phyloP scores from a whole-genome alignment of 2,329 filamentous ascomycete genomes.

The Neonectria hederae region DNA sequence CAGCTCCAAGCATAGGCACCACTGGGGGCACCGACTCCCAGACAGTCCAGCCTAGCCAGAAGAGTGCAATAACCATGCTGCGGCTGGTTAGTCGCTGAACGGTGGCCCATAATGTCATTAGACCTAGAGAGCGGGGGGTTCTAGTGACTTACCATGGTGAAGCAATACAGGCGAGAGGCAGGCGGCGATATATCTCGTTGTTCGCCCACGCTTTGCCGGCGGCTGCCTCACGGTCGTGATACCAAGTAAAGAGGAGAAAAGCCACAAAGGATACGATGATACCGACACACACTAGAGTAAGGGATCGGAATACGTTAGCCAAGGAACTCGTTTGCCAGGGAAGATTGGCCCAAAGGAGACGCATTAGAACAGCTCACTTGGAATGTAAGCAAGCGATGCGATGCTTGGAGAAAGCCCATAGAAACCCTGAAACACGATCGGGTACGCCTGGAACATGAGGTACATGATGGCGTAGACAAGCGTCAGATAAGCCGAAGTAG shows the following conservation, averaged over 20 bases:
- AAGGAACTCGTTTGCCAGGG: conserved; percentile 36
- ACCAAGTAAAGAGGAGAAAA: conserved; percentile 43
- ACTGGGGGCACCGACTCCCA: conserved; percentile 45
- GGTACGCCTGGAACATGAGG: conserved; percentile 62
- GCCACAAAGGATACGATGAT: conserved; percentile 35
- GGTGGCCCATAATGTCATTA: conserved; percentile 38
- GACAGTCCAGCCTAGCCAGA: conserved; percentile 70
- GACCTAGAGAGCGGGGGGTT: conserved; percentile 55
- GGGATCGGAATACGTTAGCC: background rate
- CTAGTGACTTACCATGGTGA: conserved; percentile 64
- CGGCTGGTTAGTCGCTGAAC: conserved; percentile 33
- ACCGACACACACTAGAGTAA: conserved; percentile 38
- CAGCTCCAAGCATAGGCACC: conserved; percentile 50
- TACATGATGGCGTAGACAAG: conserved; percentile 63
- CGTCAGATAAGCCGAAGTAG: conserved; percentile 59
- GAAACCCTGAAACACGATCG: conserved; percentile 56
- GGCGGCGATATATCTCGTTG: conserved; percentile 47
- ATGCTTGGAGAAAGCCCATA: conserved; percentile 58
- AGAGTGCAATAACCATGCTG: conserved; percentile 63
- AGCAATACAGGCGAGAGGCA: conserved; percentile 62
- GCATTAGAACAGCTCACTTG: conserved; percentile 50
- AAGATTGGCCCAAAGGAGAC: background rate
- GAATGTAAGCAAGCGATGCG: conserved; percentile 58
- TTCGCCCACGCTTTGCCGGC: conserved; percentile 45
- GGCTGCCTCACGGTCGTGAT: conserved; percentile 38